Base-by-base conservation (phyloP, 78 protist species). In the Dictyostelium purpureum region DNA sequence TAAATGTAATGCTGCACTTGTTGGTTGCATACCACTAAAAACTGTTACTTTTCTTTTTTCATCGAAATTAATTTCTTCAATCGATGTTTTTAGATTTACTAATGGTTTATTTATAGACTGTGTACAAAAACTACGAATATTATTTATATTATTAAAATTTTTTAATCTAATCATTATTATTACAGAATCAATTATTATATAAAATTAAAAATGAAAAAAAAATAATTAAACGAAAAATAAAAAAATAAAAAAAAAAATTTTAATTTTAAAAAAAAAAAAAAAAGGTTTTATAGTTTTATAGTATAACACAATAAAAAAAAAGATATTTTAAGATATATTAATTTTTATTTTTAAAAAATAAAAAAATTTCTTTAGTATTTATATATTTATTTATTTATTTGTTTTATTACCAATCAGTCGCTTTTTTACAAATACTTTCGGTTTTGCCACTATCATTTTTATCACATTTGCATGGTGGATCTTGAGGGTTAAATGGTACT, bases 11-110 rank as follows among this genome's bases (percentile, higher is more conserved):
- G 75, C 80, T n/a, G 63, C 83, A 49, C 77, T 63, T 33, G 95
- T 92, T 24, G 95, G 95, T 82, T 92, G 95, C 81, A 92, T 92
- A 24, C 95, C 95, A 59, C 93, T 83, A 31, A 92, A 82, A 47
- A 92, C 74, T 82, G 92, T 77, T 35, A 73, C 77, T 43, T 19
- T n/a, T 35, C 66, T 78, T 19, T 79, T 81, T 21, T 77, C 35
- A 7, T 45, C 38, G 43, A 51, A 66, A 82, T 82, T 35, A 43
- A 75, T 38, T 24, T 75, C 45, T 18, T 75, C 66, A 28, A 75
- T 35, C 35, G 16, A 52, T 45, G 16, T 82, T 76, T 56, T 82
- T 47, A 18, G 45, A n/a, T 33, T 31, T 40, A 31, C 52, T 54
- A 16, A 40, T 52, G 6, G 49, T 14, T 19, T 42, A 28, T 45